Percentiles rank a stretch among this genome's conserved stretches.
Evolutionary conservation across 2,329 filamentous ascomycete species (phyloP).

Genomic region (Epichloe gansuensis): DNA sequence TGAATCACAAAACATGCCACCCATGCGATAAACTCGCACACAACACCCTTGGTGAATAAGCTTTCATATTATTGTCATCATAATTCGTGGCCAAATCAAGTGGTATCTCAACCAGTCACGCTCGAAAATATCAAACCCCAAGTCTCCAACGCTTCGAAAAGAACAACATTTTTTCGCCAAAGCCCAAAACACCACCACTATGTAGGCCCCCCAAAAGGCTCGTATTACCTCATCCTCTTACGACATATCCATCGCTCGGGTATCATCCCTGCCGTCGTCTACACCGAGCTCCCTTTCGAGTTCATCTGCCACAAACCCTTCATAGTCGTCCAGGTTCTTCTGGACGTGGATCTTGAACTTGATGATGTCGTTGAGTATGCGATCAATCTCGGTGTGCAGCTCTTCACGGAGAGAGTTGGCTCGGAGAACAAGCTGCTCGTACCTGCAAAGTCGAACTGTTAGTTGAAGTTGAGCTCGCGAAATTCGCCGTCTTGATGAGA

Average conservation of each 20-base stretch:
- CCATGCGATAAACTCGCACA: neutral
- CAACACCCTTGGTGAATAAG: neutral
- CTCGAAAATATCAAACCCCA: neutral
- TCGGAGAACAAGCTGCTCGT: conserved; percentile 79
- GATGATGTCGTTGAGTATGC: conserved; percentile 92
- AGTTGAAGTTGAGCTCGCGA: neutral
- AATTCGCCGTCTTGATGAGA: conserved; percentile 9
- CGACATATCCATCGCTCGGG: conserved; percentile 30
- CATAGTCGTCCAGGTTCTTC: conserved; percentile 83
- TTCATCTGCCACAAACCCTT: conserved; percentile 84
- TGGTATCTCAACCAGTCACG: conserved; percentile 2
- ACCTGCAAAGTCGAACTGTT: conserved; percentile 35
- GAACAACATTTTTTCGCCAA: conserved; percentile 2
- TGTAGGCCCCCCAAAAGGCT: neutral
- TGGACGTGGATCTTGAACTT: conserved; percentile 98
- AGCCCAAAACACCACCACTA: neutral
- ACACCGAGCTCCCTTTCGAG: conserved; percentile 73
- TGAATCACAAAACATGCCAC: neutral
- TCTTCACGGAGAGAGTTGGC: conserved; percentile 84
- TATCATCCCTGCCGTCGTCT: conserved; percentile 44
- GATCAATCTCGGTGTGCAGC: conserved; percentile 92
- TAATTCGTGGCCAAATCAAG: conserved; percentile 4
- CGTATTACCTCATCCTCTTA: neutral
- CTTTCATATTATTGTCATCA: neutral
- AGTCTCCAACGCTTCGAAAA: neutral